Percentiles rank a stretch among this genome's conserved stretches.
These are phyloP conservation scores for Priceomyces melissophilus DNA, from an alignment of 805 yeast species.

Conservation along the genomic window DNA sequence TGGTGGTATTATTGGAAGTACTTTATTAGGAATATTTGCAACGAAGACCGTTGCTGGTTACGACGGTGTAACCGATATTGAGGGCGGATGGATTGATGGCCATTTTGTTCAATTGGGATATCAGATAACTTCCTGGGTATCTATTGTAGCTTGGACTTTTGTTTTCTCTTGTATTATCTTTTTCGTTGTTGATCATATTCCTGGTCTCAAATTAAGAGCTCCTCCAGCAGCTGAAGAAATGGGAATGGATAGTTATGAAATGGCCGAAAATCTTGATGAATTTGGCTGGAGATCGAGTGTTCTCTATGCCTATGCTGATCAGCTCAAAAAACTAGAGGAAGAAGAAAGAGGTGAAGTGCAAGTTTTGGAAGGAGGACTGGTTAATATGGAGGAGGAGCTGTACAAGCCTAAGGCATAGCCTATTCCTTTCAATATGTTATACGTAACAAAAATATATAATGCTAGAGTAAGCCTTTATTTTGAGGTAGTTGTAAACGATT, in stretches of 20 bases:
- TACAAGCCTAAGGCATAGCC: too few species aligned
- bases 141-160: conserved; percentile 44
- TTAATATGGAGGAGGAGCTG: too few species aligned
- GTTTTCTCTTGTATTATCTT: conserved; percentile 42
- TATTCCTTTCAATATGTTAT: too few species aligned
- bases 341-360: conserved; percentile 12
- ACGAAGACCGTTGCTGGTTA: conserved; percentile 40
- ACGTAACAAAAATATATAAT: too few species aligned
- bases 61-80: conserved; percentile 42
- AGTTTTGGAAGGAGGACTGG: conserved; percentile 13
- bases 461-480: too few species aligned
- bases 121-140: conserved; percentile 43
- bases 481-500: too few species aligned
- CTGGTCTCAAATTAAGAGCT: conserved; percentile 47
- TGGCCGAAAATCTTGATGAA: conserved; percentile 47
- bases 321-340: conserved; percentile 16
- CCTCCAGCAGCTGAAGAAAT: conserved; percentile 44
- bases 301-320: conserved; percentile 18
- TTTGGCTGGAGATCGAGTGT: conserved; percentile 29
- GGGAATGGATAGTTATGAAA: conserved; percentile 50
- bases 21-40: conserved; percentile 45
- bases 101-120: conserved; percentile 44
- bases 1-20: conserved; percentile 45
- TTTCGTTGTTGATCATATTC: conserved; percentile 47
- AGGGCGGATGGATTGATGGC: conserved; percentile 47